Base-by-base conservation (phyloP, 176 grass and related monocot species). In the Aegilops sharonensis region DNA sequence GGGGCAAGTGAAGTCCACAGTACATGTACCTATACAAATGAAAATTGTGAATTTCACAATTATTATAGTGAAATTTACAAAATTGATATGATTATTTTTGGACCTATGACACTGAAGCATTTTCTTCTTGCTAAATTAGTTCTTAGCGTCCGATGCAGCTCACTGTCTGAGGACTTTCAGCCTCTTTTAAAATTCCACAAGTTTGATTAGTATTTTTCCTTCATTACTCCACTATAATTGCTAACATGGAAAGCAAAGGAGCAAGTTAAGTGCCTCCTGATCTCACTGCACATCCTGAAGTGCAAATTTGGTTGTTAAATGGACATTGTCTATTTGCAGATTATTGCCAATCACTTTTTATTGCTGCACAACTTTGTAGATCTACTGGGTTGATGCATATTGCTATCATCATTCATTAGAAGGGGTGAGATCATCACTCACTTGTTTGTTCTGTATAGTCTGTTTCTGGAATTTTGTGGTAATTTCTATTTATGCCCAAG, bases 51-150 rank as follows among this genome's bases (percentile, higher is more conserved):
- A 89, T 97, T 95, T 90, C 93, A 92, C 83, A 85, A 85, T 90
- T 92, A 92, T 95, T 95, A 84, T 90, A 86, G 84, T 89, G 91
- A 90, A 89, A 92, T 92, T 86, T 86, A 87, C 88, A 84, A 63
- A 80, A 56, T 84, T 78, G 11, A 80, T 85, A 47, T 64, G 65
- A 68, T 85, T 43, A 64, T 30, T 72, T 85, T 77, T 77, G 42
- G 21, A 67, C 20, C 77, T 78, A 21, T 32, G 75, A n/a, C 9
- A 24, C 24, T 68, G 68, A 47, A 78, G 31, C 84, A 84, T 25
- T 43, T 83, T 74, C 3, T 35, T 37, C 59, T 39, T 34, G 27
- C 29, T 78, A 13, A 63, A 40, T 42, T 67, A 31, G 7, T 24
- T 91, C 7, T 48, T 71, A n/a, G 62, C 27, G 24, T 32, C 39